A percentile compares a stretch with the other conserved stretches of the same genome.
Evolutionary conservation across 78 protist genomes (phyloP).

Genomic region (Protostelium mycophagum): DNA sequence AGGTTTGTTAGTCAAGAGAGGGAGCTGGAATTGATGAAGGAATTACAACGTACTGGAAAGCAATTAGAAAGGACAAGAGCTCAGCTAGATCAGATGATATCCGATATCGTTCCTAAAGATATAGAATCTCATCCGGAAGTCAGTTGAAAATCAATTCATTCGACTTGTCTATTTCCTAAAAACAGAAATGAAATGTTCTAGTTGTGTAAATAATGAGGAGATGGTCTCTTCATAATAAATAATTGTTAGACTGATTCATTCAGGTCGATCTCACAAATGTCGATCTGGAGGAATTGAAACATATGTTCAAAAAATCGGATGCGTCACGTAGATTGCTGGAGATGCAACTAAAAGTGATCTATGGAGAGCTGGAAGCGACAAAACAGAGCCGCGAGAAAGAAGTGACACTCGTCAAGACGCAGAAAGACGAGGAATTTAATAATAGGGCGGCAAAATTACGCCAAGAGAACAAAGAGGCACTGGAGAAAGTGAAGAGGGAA

Average conservation of each 20-base stretch:
- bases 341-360: background rate
- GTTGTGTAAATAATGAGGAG: too few species aligned
- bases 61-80: background rate
- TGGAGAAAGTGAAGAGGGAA: background rate
- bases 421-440: background rate
- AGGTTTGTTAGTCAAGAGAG: background rate
- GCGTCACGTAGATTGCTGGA: background rate
- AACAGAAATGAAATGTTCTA: too few species aligned
- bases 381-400: background rate
- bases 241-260: background rate
- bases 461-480: background rate
- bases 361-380: background rate
- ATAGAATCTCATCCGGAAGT: too few species aligned
- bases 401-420: background rate
- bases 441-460: background rate
- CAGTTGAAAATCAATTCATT: too few species aligned
- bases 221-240: too few species aligned
- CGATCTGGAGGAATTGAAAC: background rate
- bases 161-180: too few species aligned
- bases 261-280: background rate
- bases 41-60: background rate
- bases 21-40: background rate
- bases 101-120: background rate
- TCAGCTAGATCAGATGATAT: background rate
- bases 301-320: background rate